Evolutionary conservation across 2,329 filamentous ascomycete species (phyloP), one percentile per base, ranked within the genome.

Genomic region (Alternaria novae-zelandiae): DNA sequence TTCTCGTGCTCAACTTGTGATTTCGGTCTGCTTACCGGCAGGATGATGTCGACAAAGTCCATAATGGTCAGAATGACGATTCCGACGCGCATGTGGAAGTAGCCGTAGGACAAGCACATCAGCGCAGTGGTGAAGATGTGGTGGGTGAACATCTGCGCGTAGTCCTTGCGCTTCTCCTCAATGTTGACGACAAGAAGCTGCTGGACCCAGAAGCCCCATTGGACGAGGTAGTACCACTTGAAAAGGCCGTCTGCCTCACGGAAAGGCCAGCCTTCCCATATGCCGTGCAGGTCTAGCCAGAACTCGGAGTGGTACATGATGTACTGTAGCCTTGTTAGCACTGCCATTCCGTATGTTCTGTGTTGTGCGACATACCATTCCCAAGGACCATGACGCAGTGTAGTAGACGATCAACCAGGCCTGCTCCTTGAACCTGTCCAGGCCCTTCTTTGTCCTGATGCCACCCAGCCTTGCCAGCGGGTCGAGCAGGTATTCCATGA

Each of bases 131-230:
- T 99, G 78, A 98, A 89, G 77, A 97, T 88, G 82, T 99, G 96
- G 80, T 98, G 96, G 17, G 89, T 90, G 70, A 98, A 89, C 96
- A 98, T 98, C 81, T 98, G 95, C 83, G 89, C 91, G 81, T 97
- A 91, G 74, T 99, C 96, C 83, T 98, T 98, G 74, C 96, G 88
- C 69, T 91, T 89, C 82, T 96, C 92, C 81, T 99, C 96, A 64
- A 98, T 94, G 81, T 97, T 91, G 78, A 98, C 93, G 61, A 97
- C 93, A 30, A 97, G 84, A 68, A 98, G 91, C 82, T 97, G 94
- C 82, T 98, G 95, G 51, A 97, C 81, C 91, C 93, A 97, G 80
- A 97, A 98, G 23, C 91, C 90, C 81, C 94, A 91, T 79, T 98
- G 94, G 13, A 90, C 90, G 30, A 99, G 86, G 74, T 97, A 92